Conservation (phyloP, 306 rosid species). For the Medicago arabica region DNA sequence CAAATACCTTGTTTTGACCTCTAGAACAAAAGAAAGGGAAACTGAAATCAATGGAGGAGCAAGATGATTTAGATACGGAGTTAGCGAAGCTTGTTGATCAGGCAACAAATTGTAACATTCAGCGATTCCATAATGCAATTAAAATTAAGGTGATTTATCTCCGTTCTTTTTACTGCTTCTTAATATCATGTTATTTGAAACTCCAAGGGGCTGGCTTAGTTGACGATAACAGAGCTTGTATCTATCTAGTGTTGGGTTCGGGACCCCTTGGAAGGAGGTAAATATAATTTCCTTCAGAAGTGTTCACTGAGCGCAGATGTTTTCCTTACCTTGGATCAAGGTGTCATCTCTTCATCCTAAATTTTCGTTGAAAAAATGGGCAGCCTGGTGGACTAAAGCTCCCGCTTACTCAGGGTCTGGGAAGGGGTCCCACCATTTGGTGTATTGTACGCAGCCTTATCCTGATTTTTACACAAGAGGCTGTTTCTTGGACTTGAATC, state of each 20-base stretch:
- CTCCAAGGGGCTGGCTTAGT: background rate
- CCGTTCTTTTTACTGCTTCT: constrained; percentile 28
- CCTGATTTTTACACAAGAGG: too few species aligned
- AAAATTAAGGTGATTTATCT: constrained; percentile 70
- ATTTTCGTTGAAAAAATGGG: too few species aligned
- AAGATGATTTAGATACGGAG: constrained; percentile 62
- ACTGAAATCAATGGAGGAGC: constrained; percentile 59
- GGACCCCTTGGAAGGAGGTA: background rate
- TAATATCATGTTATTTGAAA: background rate
- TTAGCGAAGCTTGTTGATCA: constrained; percentile 72
- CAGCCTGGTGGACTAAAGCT: too few species aligned
- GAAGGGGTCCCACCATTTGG: too few species aligned
- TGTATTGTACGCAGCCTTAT: too few species aligned
- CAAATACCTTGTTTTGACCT: constrained; percentile 46
- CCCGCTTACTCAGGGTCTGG: too few species aligned
- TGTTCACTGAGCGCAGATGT: background rate
- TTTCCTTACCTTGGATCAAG: background rate
- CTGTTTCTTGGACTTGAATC: too few species aligned
- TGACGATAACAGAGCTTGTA: background rate
- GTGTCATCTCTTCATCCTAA: background rate
- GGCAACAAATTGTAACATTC: constrained; percentile 57
- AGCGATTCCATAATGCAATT: constrained; percentile 62
- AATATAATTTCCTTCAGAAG: background rate
- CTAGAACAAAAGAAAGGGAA: constrained; percentile 68
- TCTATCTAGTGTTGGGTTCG: background rate